Conservation (phyloP, 2,329 filamentous ascomycete genomes). For the Calonectria montana region DNA sequence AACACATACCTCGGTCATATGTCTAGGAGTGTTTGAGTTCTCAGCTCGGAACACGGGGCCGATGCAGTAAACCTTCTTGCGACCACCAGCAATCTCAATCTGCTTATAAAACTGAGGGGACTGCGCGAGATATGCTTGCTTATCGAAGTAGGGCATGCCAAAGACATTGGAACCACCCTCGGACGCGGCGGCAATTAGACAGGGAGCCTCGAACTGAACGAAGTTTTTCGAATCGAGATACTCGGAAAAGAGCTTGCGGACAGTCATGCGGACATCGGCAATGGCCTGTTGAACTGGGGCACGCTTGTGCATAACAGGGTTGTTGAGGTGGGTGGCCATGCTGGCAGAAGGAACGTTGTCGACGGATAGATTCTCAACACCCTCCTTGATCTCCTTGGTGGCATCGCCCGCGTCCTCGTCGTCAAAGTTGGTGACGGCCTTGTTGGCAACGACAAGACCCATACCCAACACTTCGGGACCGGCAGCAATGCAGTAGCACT, state of each 20-base stretch:
- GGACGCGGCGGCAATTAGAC: conserved; percentile 88
- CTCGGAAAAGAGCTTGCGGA: conserved; percentile 78
- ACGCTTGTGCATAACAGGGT: conserved; percentile 92
- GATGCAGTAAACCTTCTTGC: conserved; percentile 82
- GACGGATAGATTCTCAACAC: conserved; percentile 54
- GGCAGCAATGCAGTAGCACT: conserved; percentile 81
- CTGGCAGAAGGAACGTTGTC: conserved; percentile 75
- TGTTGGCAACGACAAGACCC: conserved; percentile 66
- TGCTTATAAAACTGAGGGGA: conserved; percentile 91
- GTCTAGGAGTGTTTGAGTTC: conserved; percentile 84
- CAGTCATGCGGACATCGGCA: conserved; percentile 63
- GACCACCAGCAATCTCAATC: conserved; percentile 82
- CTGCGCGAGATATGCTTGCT: conserved; percentile 83
- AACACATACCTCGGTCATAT: conserved; percentile 77
- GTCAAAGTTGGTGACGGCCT: conserved; percentile 67
- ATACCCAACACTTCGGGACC: conserved; percentile 69
- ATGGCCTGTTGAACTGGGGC: conserved; percentile 92
- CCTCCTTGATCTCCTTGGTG: conserved; percentile 58
- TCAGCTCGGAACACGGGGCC: conserved; percentile 89
- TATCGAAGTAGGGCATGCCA: conserved; percentile 87
- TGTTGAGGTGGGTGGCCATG: conserved; percentile 88
- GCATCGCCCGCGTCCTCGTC: conserved; percentile 62
- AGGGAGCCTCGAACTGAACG: conserved; percentile 88
- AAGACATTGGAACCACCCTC: conserved; percentile 97
- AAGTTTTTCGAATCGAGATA: conserved; percentile 83